phyloP scores from a whole-genome alignment of 352 stramenopile species.

The Globisporangium parvum region DNA sequence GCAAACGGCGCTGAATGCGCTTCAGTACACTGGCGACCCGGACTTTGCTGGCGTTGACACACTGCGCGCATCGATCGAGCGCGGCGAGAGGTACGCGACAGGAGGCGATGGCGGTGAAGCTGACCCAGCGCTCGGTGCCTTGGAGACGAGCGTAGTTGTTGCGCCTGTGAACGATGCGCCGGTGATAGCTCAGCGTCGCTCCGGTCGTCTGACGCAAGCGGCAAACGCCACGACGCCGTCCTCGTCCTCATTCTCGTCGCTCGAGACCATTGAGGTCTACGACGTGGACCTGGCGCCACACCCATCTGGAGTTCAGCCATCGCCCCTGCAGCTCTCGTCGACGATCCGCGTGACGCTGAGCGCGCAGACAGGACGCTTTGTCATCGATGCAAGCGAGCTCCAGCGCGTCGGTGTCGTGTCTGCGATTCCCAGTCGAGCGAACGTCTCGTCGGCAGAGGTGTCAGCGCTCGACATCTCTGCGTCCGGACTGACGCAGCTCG shows the following conservation, averaged over 20 bases:
- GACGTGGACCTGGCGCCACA: constrained; percentile 2
- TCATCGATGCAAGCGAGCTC: constrained; percentile 1
- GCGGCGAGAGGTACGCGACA: not conserved
- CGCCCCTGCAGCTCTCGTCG: not conserved
- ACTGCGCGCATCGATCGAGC: constrained; percentile 5
- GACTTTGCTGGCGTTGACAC: constrained; percentile 16
- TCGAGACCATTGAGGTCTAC: constrained; percentile 4
- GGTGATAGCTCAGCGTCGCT: not conserved
- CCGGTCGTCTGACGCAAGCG: not conserved
- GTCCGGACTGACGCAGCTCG: constrained; percentile 5
- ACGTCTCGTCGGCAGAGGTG: too few species aligned
- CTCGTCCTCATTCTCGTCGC: not conserved
- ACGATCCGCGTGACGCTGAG: constrained; percentile 6
- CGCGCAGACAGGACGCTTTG: constrained; percentile 1
- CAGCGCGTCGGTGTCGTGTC: not conserved
- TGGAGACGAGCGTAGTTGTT: not conserved
- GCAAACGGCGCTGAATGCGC: constrained; percentile 6
- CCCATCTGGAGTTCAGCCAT: not conserved
- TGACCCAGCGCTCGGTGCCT: not conserved
- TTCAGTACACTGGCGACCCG: constrained; percentile 12
- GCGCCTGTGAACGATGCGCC: constrained; percentile 11
- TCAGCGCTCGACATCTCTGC: not conserved
- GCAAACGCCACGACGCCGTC: not conserved
- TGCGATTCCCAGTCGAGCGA: not conserved
- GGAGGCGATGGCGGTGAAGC: not conserved